A percentile compares a stretch with the other conserved stretches of the same genome.
These are phyloP conservation scores for Choricystis sp. DNA, from an alignment of 139 green algal genomes.

Conservation along the genomic window DNA sequence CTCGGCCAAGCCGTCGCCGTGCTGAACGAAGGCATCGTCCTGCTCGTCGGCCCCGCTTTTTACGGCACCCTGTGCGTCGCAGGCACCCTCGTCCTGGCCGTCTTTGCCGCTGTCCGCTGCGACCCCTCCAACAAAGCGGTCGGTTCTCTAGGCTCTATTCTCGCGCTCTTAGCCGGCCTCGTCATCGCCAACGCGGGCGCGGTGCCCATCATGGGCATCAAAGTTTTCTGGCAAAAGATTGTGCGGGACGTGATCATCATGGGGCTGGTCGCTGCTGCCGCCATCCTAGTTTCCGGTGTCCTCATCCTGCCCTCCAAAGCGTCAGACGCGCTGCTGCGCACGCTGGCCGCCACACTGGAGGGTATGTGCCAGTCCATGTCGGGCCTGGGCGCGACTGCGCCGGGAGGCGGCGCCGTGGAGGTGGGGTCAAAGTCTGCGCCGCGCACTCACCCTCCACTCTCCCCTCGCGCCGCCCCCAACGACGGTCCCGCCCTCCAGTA, in stretches of 20 bases:
- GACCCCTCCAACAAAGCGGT: neutral
- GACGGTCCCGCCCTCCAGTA: no score
- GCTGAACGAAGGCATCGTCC: neutral
- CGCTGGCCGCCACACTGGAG: neutral
- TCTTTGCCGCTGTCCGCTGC: neutral
- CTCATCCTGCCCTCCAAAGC: neutral
- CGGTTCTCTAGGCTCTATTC: neutral
- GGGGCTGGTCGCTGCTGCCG: neutral
- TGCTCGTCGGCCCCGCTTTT: neutral
- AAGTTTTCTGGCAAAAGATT: neutral
- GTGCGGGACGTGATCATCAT: neutral
- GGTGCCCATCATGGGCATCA: neutral
- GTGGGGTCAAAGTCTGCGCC: no score
- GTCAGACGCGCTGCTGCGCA: neutral
- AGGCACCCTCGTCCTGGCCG: neutral
- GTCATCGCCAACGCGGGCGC: neutral
- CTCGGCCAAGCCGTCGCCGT: neutral
- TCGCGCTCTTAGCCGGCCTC: neutral
- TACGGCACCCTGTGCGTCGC: neutral
- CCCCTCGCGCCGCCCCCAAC: no score
- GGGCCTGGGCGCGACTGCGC: no score
- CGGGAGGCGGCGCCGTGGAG: no score
- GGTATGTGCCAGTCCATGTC: neutral
- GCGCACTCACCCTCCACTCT: no score
- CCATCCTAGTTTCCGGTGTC: neutral